phyloP scores from a whole-genome alignment of 2,329 filamentous ascomycete genomes.

The Botrytis galanthina region DNA sequence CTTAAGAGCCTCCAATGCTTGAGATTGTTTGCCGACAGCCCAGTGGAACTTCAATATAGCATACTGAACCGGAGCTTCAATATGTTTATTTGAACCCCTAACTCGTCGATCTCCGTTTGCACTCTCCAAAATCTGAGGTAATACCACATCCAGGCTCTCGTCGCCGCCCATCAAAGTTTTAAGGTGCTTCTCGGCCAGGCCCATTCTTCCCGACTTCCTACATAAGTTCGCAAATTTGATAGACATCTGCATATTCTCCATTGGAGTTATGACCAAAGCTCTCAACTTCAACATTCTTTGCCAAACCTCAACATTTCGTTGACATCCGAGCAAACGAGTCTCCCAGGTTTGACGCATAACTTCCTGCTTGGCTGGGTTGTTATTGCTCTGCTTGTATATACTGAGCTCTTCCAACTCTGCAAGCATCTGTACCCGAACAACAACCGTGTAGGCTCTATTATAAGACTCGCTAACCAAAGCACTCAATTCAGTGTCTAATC shows the following conservation, averaged over 20 bases:
- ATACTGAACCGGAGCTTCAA: slow-evolving; percentile 77
- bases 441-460: slow-evolving; percentile 94
- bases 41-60: slow-evolving; percentile 97
- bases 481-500: slow-evolving; percentile 91
- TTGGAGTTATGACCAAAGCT: slow-evolving; percentile 84
- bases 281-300: slow-evolving; percentile 95
- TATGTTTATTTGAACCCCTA: slow-evolving; percentile 25
- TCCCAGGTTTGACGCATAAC: slow-evolving; percentile 96
- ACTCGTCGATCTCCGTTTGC: slow-evolving; percentile 28
- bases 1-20: slow-evolving; percentile 57
- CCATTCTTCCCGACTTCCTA: slow-evolving; percentile 91
- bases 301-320: slow-evolving; percentile 98
- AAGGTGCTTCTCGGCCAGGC: slow-evolving; percentile 90
- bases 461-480: slow-evolving; percentile 98
- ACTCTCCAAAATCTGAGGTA: slow-evolving; percentile 46
- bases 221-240: slow-evolving; percentile 99
- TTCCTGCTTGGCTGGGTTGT: slow-evolving; percentile 79
- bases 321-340: slow-evolving; percentile 87
- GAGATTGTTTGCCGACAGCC: slow-evolving; percentile 72
- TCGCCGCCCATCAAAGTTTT: slow-evolving; percentile 82
- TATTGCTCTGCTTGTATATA: slow-evolving; percentile 84
- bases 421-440: slow-evolving; percentile 98
- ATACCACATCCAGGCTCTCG: slow-evolving; percentile 57
- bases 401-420: slow-evolving; percentile 98
- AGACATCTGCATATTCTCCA: slow-evolving; percentile 98